Percentiles rank a stretch among this genome's conserved stretches.
Evolutionary conservation across 176 grass and related monocot genomes (phyloP).

Genomic region (Zoysia japonica): DNA sequence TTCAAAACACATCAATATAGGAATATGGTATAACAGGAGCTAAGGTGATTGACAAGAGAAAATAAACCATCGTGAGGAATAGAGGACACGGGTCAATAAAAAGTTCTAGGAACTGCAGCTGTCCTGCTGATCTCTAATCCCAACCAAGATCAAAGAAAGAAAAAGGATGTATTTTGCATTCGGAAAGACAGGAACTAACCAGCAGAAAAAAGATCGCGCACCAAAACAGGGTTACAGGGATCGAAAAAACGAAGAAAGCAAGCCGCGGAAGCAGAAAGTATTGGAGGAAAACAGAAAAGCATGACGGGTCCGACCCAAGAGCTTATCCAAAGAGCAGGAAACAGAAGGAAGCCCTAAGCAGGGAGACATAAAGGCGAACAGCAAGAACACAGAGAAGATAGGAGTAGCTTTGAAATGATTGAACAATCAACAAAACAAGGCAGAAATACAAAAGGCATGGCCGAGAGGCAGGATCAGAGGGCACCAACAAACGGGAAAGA

Average conservation of each 20-base stretch:
- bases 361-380: not conserved
- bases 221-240: not conserved
- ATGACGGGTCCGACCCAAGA: not conserved
- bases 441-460: not conserved
- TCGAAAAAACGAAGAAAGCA: not conserved
- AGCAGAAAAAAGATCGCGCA: not conserved
- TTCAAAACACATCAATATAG: slow-evolving; percentile 1
- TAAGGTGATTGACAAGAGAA: slow-evolving; percentile 10
- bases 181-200: too few species aligned
- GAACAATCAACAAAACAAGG: not conserved
- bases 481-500: not conserved
- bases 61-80: not conserved
- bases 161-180: not conserved
- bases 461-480: not conserved
- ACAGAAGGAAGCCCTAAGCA: not conserved
- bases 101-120: not conserved
- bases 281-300: not conserved
- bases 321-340: not conserved
- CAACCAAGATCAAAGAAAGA: not conserved
- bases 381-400: not conserved
- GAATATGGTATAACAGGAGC: not conserved
- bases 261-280: not conserved
- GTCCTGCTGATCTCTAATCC: not conserved
- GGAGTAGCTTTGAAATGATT: not conserved
- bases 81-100: not conserved